Evolutionary conservation across 345 rosid genomes (phyloP).

Genomic region (rapeseed (Brassica napus)): Da-Ae NC_063438.1:1671001-1671500

Average conservation of each 20-base stretch:
- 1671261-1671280: conserved; percentile 41
- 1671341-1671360: conserved; percentile 34
- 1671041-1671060: neutral
- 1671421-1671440: conserved; percentile 24
- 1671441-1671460: conserved; percentile 34
- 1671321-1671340: conserved; percentile 5
- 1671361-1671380: conserved; percentile 12
- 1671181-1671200: neutral
- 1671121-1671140: neutral
- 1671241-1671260: conserved; percentile 38
- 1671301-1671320: conserved; percentile 29
- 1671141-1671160: neutral
- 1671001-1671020: neutral
- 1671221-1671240: conserved; percentile 29
- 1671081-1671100: neutral
- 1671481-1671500: conserved; percentile 30
- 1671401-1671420: conserved; percentile 17
- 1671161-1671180: neutral
- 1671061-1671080: neutral
- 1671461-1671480: conserved; percentile 16
- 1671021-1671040: neutral
- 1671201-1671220: conserved; percentile 15
- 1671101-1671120: neutral
- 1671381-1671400: conserved; percentile 23
- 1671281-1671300: conserved; percentile 38